phyloP scores from a whole-genome alignment of 345 rosid genomes.

The Pistacia atlantica region DNA sequence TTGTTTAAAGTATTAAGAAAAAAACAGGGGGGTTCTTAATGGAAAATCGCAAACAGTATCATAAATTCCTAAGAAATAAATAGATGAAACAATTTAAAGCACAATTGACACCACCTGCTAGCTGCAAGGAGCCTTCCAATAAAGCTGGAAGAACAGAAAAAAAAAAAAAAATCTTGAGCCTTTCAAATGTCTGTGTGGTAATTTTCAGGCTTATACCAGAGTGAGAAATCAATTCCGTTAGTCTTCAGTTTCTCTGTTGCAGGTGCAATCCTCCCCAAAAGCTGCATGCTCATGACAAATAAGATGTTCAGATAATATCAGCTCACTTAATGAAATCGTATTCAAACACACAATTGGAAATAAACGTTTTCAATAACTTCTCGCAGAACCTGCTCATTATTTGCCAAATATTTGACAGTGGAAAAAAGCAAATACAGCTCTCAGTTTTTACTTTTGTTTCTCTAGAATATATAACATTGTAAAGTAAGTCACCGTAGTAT shows the following conservation, averaged over 20 bases:
- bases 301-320: background rate
- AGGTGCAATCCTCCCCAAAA: constrained; percentile 71
- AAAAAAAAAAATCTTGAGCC: constrained; percentile 1
- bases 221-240: constrained; percentile 84
- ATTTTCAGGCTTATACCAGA: constrained; percentile 86
- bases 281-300: constrained; percentile 48
- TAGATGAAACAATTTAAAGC: background rate
- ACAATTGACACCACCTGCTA: background rate
- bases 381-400: background rate
- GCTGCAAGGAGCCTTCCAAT: too few relatives aligned
- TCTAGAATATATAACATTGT: background rate
- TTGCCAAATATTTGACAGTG: background rate
- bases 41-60: too few relatives aligned
- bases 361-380: background rate
- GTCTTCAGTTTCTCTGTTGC: constrained; percentile 77
- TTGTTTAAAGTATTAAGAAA: too few relatives aligned
- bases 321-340: background rate
- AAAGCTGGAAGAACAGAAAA: constrained; percentile 3
- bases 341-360: background rate
- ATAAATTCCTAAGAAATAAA: background rate
- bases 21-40: too few relatives aligned
- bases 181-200: constrained; percentile 64
- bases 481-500: too few relatives aligned
- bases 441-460: background rate
- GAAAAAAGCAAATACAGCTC: background rate